phyloP scores from a whole-genome alignment of 176 grass and related monocot species.

The Otatea glauca region DNA sequence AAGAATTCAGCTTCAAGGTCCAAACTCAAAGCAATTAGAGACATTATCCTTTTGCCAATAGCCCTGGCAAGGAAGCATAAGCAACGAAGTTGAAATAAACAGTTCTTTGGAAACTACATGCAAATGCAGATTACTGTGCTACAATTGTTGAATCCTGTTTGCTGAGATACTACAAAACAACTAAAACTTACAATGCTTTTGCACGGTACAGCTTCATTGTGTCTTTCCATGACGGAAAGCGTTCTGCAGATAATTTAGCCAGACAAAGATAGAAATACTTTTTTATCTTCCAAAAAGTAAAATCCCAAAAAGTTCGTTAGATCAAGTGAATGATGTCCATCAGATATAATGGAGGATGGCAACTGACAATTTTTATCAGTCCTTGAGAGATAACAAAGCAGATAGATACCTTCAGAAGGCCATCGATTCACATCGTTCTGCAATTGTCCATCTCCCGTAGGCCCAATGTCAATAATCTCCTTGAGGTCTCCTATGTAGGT shows the following conservation, averaged over 20 bases:
- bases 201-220: conserved; percentile 57
- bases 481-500: conserved; percentile 55
- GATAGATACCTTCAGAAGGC: conserved; percentile 56
- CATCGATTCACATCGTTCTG: conserved; percentile 48
- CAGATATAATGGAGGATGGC: neutral
- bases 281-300: neutral
- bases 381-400: neutral
- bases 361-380: neutral
- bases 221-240: conserved; percentile 59
- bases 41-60: conserved; percentile 50
- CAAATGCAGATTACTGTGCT: neutral
- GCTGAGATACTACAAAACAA: neutral
- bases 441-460: neutral
- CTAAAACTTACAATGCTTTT: conserved; percentile 50
- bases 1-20: conserved; percentile 66
- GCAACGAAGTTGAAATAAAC: neutral
- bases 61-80: conserved; percentile 30
- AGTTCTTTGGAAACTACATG: neutral
- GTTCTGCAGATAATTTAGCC: conserved; percentile 43
- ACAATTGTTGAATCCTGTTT: neutral
- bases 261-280: neutral
- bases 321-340: neutral
- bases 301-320: neutral
- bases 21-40: conserved; percentile 73
- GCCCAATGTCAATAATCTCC: conserved; percentile 66